Base-by-base conservation (phyloP, 495 filamentous ascomycete genomes). In the Ramalina intermedia region DNA sequence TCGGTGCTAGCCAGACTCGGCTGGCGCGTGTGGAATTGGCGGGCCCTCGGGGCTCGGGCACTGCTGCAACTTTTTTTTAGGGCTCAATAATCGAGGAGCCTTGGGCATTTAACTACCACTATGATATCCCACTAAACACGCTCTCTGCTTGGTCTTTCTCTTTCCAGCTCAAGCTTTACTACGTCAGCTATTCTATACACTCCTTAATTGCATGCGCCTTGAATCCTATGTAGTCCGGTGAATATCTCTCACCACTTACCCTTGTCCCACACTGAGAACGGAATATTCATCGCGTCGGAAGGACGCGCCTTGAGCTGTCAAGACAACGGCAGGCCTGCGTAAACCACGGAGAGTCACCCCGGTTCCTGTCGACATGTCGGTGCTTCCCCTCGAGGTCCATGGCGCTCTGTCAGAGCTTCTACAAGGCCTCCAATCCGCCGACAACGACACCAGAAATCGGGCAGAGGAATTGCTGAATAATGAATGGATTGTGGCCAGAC, bases 391-490 rank as follows among this genome's bases (percentile, higher is more conserved):
- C 46, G 84, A 94, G 55, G 72, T 87, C 62, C 83, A 85, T 66
- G 70, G 76, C 55, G 83, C 87, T 64, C 84, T 99, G 58, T 73
- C 72, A 41, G 81, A 87, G 74, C 78, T 99, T 54, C 76, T 96
- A 52, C 76, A 81, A 69, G 87, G 78, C 39, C 75, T 99, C 50
- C 80, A 85, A 64, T 87, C 88, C n/a, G 65, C 86, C 55, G 88
- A 99, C 70, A 99, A 99, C 66, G 66, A 67, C 36, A 72, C 84
- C 57, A 82, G 93, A 55, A 76, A 81, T 29, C 79, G 84, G 61
- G 88, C 89, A 43, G 93, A 99, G 66, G 86, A 89, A 43, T 80
- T 85, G 62, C 68, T 99, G 51, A 86, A 84, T 60, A 82, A 78
- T 65, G 84, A 88, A 64, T 99, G 91, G 91, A 80, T 87, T 37